phyloP scores from a whole-genome alignment of 768 basidiomycete species.

The Mycena metata region DNA sequence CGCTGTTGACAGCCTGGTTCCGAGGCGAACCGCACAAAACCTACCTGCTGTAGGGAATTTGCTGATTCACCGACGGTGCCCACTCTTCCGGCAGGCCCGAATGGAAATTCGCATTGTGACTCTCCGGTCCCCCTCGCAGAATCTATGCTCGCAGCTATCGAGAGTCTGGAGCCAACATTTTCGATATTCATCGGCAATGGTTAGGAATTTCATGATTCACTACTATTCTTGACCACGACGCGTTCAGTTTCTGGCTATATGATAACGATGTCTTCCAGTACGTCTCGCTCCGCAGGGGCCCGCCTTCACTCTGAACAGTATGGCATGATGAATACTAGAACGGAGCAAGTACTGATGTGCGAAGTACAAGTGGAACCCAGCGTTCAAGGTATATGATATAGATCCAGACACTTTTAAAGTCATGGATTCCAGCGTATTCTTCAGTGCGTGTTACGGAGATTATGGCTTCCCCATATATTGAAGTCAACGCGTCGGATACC shows the following conservation, averaged over 20 bases:
- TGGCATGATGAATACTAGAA: neutral
- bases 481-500: constrained; percentile 45
- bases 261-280: constrained; percentile 52
- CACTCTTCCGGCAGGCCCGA: constrained; percentile 47
- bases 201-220: too few relatives aligned
- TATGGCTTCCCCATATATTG: neutral
- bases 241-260: constrained; percentile 58
- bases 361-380: constrained; percentile 50
- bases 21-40: constrained; percentile 52
- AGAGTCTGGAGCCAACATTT: constrained; percentile 43
- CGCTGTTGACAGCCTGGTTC: constrained; percentile 23
- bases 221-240: too few relatives aligned
- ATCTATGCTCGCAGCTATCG: constrained; percentile 52
- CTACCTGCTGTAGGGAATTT: constrained; percentile 54
- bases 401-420: constrained; percentile 59
- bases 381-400: constrained; percentile 57
- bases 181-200: constrained; percentile 58
- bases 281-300: constrained; percentile 39
- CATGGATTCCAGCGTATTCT: constrained; percentile 52
- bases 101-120: constrained; percentile 52
- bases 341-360: neutral
- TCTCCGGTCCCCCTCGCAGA: constrained; percentile 50
- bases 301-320: constrained; percentile 57
- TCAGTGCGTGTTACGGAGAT: constrained; percentile 41
- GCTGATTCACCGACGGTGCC: constrained; percentile 37